Base-by-base conservation (phyloP, 352 stramenopile genomes). In the Globisporangium emineosum region DNA sequence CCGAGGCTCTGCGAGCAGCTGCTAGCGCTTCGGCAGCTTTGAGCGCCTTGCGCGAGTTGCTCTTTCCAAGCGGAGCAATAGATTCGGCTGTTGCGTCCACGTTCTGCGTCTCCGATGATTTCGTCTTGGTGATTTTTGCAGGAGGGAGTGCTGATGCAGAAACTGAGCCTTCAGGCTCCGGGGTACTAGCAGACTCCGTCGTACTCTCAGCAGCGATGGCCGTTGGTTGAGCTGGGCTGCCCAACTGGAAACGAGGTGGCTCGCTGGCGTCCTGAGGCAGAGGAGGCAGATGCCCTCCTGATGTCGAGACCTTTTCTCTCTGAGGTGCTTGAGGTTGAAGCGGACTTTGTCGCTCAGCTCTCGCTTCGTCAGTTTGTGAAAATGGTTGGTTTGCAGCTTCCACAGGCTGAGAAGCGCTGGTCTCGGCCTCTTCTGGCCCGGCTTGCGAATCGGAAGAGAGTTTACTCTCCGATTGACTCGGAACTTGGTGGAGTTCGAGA, bases 11-110 rank as follows among this genome's bases (percentile, higher is more conserved):
- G n/a, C 35, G 57, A 25, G n/a, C 19, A 10, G 10, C 42, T 55
- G 12, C 17, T 32, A 21, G 40, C 17, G 51, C 29, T 27, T 42
- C 33, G 47, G 8, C 35, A 12, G 30, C 17, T 5, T 45, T 29
- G 12, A 33, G 27, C 45, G 35, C 35, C 13, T 60, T 65, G 10
- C 27, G 50, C 12, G 60, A 65, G 50, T 32, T 55, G 15, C 12
- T 65, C 50, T 65, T 60, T 33, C 49, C 49, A 15, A 65, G 19
- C 15, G 29, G 29, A 13, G 42, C 19, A 12, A 47, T 12, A 2
- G 52, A 15, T 8, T 45, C 33, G 5, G n/a, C n/a, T 1, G 50
- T 9, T 12, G 10, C 30, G 1, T 45, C 21, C n/a, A 3, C 19
- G 4, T 5, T 12, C 10, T 58, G 17, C 9, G 42, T 58, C 30